These are phyloP conservation scores for Lanmaoa pseudosensibilis DNA, from an alignment of 768 basidiomycete genomes.

Conservation along the genomic window DNA sequence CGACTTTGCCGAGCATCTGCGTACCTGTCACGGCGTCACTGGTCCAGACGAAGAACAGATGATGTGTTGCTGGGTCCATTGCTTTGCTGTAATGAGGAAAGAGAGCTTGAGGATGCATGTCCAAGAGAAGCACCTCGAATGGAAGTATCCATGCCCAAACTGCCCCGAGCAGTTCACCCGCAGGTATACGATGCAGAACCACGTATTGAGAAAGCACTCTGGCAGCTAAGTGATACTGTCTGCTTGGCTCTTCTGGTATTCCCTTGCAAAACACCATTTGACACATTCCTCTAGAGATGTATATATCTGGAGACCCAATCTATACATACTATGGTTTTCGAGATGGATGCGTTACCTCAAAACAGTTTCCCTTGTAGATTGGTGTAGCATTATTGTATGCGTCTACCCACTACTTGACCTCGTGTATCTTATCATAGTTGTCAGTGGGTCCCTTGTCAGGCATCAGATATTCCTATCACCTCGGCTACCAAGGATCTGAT, in stretches of 20 bases:
- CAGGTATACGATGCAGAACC: slow-evolving; percentile 18
- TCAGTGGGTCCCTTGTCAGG: neutral
- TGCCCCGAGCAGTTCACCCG: slow-evolving; percentile 30
- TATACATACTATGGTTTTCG: neutral
- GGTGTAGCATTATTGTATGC: neutral
- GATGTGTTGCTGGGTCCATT: slow-evolving; percentile 21
- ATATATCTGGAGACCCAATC: neutral
- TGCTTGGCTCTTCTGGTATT: neutral
- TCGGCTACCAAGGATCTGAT: neutral
- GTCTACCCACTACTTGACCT: slow-evolving; percentile 5
- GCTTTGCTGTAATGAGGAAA: slow-evolving; percentile 22
- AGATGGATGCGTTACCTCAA: neutral
- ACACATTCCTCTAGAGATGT: neutral
- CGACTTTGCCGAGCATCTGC: slow-evolving; percentile 24
- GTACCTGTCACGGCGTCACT: slow-evolving; percentile 19
- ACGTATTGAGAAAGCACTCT: slow-evolving; percentile 13
- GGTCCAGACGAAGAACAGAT: slow-evolving; percentile 14
- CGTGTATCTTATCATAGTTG: slow-evolving; percentile 2
- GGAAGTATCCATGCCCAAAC: slow-evolving; percentile 11
- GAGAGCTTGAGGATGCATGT: slow-evolving; percentile 30
- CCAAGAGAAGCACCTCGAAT: slow-evolving; percentile 26
- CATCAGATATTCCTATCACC: neutral
- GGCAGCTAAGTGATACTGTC: neutral
- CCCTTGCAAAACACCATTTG: neutral
- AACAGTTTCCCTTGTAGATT: neutral